Percentiles rank a stretch among this genome's conserved stretches.
Evolutionary conservation across 768 basidiomycete species (phyloP).

Genomic region (Tricholoma furcatifolium): DNA sequence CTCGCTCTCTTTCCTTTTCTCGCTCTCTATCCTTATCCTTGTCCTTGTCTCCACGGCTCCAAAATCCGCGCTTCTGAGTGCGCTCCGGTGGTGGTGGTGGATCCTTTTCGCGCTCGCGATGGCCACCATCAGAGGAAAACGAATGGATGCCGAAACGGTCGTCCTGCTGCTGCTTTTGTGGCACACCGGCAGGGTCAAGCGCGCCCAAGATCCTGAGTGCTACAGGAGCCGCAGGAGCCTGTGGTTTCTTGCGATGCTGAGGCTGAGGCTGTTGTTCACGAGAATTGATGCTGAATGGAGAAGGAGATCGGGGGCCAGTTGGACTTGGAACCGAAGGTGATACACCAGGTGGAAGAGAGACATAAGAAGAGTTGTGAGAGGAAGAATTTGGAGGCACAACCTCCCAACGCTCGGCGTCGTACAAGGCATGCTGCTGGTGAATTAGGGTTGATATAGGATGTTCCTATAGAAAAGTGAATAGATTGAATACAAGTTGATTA

Average conservation of each 20-base stretch:
- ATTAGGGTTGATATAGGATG: conserved; percentile 30
- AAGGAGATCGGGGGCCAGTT: conserved; percentile 39
- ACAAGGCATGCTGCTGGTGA: conserved; percentile 36
- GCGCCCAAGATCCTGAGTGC: conserved; percentile 58
- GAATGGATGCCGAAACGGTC: conserved; percentile 21
- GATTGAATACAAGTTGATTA: neutral
- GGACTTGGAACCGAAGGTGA: conserved; percentile 40
- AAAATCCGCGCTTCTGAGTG: conserved; percentile 56
- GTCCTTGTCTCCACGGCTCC: conserved; percentile 39
- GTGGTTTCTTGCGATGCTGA: conserved; percentile 21
- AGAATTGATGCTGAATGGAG: conserved; percentile 41
- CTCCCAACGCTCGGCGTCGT: conserved; percentile 49
- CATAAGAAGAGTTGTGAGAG: conserved; percentile 53
- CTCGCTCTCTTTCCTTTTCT: conserved; percentile 9
- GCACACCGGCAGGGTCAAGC: conserved; percentile 52
- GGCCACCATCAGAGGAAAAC: conserved; percentile 28
- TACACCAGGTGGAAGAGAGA: conserved; percentile 44
- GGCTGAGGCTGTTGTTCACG: conserved; percentile 21
- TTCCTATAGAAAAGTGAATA: conserved; percentile 17
- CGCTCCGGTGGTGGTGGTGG: conserved; percentile 31
- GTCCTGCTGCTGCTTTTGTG: conserved; percentile 31
- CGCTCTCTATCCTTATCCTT: conserved; percentile 19
- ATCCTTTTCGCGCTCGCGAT: conserved; percentile 24
- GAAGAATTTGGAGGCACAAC: conserved; percentile 35
- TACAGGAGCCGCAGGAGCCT: conserved; percentile 27